Percentiles rank a stretch among this genome's conserved stretches.
These are phyloP conservation scores for Trametes hirsuta DNA, from an alignment of 1,284 basidiomycete species.

Conservation along the genomic window DNA sequence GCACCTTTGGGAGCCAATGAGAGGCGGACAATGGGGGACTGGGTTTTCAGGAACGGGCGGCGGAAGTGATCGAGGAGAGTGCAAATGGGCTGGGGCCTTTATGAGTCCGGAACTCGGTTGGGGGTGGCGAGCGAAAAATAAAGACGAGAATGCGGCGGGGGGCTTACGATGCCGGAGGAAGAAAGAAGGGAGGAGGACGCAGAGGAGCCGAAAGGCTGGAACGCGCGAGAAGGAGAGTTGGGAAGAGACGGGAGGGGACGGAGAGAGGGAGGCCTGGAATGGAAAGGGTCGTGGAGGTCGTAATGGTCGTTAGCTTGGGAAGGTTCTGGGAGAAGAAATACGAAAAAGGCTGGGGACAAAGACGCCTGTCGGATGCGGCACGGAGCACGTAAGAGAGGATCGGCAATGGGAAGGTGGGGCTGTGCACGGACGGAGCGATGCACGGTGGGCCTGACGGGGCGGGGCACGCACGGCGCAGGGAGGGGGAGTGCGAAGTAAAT, in stretches of 20 bases:
- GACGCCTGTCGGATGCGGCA: slow-evolving; percentile 1
- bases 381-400: slow-evolving; percentile 15
- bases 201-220: background rate
- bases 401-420: slow-evolving; percentile 1
- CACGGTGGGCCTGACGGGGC: background rate
- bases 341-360: background rate
- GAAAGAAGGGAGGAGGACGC: background rate
- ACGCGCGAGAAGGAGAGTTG: slow-evolving; percentile 2
- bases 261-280: slow-evolving; percentile 8
- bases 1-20: slow-evolving; percentile 18
- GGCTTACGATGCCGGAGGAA: background rate
- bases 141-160: background rate
- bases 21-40: slow-evolving; percentile 14
- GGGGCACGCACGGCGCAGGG: slow-evolving; percentile 6
- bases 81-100: slow-evolving; percentile 18
- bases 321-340: slow-evolving; percentile 10
- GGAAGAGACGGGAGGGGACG: slow-evolving; percentile 1
- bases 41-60: slow-evolving; percentile 22
- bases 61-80: slow-evolving; percentile 24
- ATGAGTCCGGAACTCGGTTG: slow-evolving; percentile 10
- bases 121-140: background rate
- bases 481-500: background rate
- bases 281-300: slow-evolving; percentile 22
- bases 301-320: slow-evolving; percentile 15
- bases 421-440: slow-evolving; percentile 15